Evolutionary conservation across 805 yeast genomes (phyloP).

Genomic region (Yamadazyma tumulicola): DNA sequence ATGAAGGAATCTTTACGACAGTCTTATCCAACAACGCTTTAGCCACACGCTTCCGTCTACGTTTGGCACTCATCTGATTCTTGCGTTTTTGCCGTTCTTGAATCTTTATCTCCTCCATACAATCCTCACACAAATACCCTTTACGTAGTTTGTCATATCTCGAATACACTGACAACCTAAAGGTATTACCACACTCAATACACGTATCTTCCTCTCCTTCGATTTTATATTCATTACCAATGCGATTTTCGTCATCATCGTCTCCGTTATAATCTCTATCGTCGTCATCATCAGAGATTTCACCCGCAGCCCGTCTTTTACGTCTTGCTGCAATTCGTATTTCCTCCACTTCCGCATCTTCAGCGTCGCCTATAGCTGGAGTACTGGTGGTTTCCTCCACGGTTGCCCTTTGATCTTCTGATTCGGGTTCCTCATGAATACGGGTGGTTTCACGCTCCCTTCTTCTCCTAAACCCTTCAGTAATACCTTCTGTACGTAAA

Average conservation of each 20-base stretch:
- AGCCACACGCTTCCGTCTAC: constrained; percentile 75
- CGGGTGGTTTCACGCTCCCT: constrained; percentile 9
- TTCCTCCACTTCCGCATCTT: constrained; percentile 19
- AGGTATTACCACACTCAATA: constrained; percentile 56
- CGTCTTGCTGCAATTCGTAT: constrained; percentile 31
- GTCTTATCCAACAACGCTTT: constrained; percentile 76
- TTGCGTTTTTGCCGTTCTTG: constrained; percentile 44
- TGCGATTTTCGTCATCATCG: constrained; percentile 18
- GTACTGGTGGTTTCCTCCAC: neutral
- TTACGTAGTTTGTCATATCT: constrained; percentile 45
- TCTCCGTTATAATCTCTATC: constrained; percentile 24
- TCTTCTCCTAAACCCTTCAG: constrained; percentile 64
- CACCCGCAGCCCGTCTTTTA: constrained; percentile 26
- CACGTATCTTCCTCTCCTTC: constrained; percentile 59
- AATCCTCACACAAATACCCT: constrained; percentile 67
- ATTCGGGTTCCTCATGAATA: neutral
- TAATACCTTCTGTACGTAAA: constrained; percentile 83
- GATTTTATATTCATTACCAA: constrained; percentile 17
- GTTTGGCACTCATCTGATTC: constrained; percentile 62
- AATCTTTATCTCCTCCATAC: constrained; percentile 43
- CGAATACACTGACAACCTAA: constrained; percentile 66
- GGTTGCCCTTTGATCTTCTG: neutral
- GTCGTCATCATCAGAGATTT: constrained; percentile 16
- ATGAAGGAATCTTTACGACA: constrained; percentile 57
- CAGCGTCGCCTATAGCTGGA: constrained; percentile 2